A percentile compares a stretch with the other conserved stretches of the same genome.
phyloP scores from a whole-genome alignment of 2,329 filamentous ascomycete genomes.

The Mycosphaerella sp. region DNA sequence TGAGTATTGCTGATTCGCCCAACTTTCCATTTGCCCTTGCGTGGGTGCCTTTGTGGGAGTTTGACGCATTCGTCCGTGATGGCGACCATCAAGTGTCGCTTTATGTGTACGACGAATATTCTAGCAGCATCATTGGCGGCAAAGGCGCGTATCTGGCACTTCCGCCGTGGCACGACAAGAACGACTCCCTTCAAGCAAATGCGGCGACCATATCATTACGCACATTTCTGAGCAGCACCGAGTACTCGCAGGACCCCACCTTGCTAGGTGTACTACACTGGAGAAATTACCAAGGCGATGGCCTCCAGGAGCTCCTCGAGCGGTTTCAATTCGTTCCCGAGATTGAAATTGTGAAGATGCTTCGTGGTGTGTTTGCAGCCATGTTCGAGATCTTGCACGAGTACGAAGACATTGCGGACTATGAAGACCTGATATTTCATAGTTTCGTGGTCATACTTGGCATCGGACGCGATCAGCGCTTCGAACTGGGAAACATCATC shows the following conservation, averaged over 20 bases:
- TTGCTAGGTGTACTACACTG: slow-evolving; percentile 80
- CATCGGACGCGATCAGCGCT: slow-evolving; percentile 89
- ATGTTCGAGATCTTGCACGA: slow-evolving; percentile 89
- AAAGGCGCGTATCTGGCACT: slow-evolving; percentile 82
- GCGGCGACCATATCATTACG: slow-evolving; percentile 66
- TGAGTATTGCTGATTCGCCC: slow-evolving; percentile 82
- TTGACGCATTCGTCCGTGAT: slow-evolving; percentile 82
- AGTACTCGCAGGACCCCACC: slow-evolving; percentile 85
- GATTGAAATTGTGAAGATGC: slow-evolving; percentile 92
- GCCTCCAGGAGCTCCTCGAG: slow-evolving; percentile 68
- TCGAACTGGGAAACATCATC: slow-evolving; percentile 83
- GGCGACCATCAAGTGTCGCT: slow-evolving; percentile 73
- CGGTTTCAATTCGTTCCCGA: slow-evolving; percentile 90
- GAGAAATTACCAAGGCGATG: slow-evolving; percentile 54
- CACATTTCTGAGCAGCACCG: slow-evolving; percentile 89
- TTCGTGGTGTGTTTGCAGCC: slow-evolving; percentile 82
- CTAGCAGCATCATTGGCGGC: slow-evolving; percentile 64
- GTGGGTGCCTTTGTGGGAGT: slow-evolving; percentile 90
- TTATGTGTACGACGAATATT: slow-evolving; percentile 89
- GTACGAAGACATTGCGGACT: slow-evolving; percentile 83
- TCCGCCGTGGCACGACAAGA: slow-evolving; percentile 72
- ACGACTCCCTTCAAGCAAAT: slow-evolving; percentile 65
- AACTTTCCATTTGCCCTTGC: slow-evolving; percentile 84
- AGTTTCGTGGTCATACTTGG: slow-evolving; percentile 83
- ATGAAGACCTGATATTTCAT: slow-evolving; percentile 87